phyloP scores from a whole-genome alignment of 257 asterid genomes.

The Penstemon eatonii region DNA sequence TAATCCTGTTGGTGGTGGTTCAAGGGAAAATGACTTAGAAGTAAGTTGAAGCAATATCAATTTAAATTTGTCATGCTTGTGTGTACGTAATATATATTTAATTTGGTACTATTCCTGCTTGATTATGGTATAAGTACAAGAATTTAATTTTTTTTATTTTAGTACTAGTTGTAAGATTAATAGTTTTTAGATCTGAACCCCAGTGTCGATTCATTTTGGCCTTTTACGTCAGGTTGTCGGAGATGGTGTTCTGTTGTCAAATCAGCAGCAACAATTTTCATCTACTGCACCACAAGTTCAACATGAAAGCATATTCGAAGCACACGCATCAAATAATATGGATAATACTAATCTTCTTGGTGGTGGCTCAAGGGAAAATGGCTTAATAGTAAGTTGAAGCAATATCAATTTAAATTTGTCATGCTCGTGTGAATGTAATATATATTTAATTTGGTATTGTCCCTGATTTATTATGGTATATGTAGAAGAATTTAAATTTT shows the following conservation, averaged over 20 bases:
- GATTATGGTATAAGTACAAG: too few relatives aligned
- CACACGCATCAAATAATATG: too few relatives aligned
- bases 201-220: not conserved
- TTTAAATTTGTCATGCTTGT: not conserved
- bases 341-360: conserved; percentile 1
- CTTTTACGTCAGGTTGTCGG: too few relatives aligned
- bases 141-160: not conserved
- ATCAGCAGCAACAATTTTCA: too few relatives aligned
- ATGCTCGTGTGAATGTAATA: not conserved
- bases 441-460: too few relatives aligned
- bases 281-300: too few relatives aligned
- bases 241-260: too few relatives aligned
- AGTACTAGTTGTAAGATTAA: not conserved
- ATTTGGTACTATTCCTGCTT: not conserved
- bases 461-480: too few relatives aligned
- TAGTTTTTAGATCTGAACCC: not conserved
- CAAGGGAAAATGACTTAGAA: conserved; percentile 23
- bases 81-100: not conserved
- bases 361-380: not conserved
- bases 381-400: conserved; percentile 21
- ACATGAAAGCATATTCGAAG: too few relatives aligned
- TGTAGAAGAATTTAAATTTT: too few relatives aligned
- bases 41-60: conserved; percentile 26
- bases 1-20: conserved; percentile 14
- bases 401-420: not conserved